phyloP scores from a whole-genome alignment of 2,329 filamentous ascomycete species.

The Fonsecaea nubica region DNA sequence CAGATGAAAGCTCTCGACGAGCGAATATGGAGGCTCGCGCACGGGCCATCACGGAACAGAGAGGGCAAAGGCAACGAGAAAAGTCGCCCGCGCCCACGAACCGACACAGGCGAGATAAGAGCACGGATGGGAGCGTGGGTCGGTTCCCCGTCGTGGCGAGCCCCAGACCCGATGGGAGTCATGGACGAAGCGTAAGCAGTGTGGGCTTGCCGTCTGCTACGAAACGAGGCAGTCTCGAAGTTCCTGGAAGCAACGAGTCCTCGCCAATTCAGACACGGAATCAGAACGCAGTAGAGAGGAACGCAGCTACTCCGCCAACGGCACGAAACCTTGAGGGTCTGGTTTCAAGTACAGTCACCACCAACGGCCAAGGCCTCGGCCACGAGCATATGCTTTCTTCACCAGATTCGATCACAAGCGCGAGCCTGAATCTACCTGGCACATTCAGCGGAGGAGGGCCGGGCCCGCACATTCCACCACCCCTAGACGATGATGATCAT shows the following conservation, averaged over 20 bases:
- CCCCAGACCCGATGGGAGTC: constrained; percentile 68
- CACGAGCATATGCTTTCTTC: constrained; percentile 34
- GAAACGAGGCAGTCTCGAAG: constrained; percentile 75
- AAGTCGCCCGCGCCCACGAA: constrained; percentile 67
- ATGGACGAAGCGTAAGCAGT: constrained; percentile 44
- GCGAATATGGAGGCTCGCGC: constrained; percentile 93
- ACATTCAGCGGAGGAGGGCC: constrained; percentile 41
- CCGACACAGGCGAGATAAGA: constrained; percentile 79
- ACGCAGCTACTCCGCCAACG: constrained; percentile 29
- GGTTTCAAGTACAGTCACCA: constrained; percentile 6
- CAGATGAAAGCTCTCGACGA: constrained; percentile 92
- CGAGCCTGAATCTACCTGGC: constrained; percentile 27
- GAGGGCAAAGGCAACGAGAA: constrained; percentile 66
- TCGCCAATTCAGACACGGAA: constrained; percentile 50
- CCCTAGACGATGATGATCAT: constrained; percentile 41
- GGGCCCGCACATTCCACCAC: constrained; percentile 45
- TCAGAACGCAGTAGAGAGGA: constrained; percentile 35
- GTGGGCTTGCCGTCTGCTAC: constrained; percentile 58
- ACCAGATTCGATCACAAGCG: constrained; percentile 51
- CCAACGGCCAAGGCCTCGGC: constrained; percentile 13
- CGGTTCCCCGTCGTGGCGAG: constrained; percentile 76
- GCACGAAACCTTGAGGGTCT: constrained; percentile 9
- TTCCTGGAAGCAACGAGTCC: constrained; percentile 67
- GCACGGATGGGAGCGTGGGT: constrained; percentile 62
- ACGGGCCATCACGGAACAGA: constrained; percentile 73